Conservation (phyloP, 1,284 basidiomycete genomes). For the Cryptococcus sp. region DNA sequence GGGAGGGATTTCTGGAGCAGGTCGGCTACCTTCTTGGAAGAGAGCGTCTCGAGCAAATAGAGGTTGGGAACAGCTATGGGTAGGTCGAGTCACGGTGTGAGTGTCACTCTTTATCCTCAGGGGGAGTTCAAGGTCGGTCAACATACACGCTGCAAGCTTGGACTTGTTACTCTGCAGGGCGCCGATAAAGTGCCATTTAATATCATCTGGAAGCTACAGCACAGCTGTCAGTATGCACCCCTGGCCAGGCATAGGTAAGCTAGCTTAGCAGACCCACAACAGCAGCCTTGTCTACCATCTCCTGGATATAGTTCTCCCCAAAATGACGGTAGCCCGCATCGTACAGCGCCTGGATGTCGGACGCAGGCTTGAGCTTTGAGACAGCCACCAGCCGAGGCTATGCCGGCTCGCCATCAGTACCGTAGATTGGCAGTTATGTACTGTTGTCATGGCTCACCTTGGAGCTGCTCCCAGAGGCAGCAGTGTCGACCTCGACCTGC, state of each 20-base stretch:
- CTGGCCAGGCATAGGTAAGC: too few species aligned
- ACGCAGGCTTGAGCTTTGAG: conserved; percentile 88
- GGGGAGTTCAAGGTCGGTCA: too few species aligned
- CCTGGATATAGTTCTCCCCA: conserved; percentile 97
- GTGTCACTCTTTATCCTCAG: too few species aligned
- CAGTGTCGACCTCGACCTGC: conserved; percentile 39
- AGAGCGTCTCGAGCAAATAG: conserved; percentile 84
- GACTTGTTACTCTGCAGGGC: conserved; percentile 93
- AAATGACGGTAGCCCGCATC: conserved; percentile 81
- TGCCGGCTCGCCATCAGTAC: not conserved
- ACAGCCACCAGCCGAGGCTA: conserved; percentile 73
- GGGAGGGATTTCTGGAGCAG: conserved; percentile 72
- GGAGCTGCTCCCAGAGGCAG: conserved; percentile 10
- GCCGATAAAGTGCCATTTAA: conserved; percentile 97
- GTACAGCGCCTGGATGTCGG: conserved; percentile 79
- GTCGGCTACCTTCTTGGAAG: conserved; percentile 77
- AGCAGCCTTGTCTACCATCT: conserved; percentile 82
- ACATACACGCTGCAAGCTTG: conserved; percentile 78
- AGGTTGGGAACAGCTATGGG: conserved; percentile 81
- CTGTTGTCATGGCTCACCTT: conserved; percentile 2
- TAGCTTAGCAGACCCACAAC: conserved; percentile 57
- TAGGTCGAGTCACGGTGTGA: too few species aligned
- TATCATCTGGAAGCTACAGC: conserved; percentile 68
- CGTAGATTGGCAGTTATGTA: not conserved
- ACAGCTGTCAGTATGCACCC: not conserved